A percentile compares a stretch with the other conserved stretches of the same genome.
phyloP scores from a whole-genome alignment of 2,329 filamentous ascomycete species.

The Fusarium cicatricum region DNA sequence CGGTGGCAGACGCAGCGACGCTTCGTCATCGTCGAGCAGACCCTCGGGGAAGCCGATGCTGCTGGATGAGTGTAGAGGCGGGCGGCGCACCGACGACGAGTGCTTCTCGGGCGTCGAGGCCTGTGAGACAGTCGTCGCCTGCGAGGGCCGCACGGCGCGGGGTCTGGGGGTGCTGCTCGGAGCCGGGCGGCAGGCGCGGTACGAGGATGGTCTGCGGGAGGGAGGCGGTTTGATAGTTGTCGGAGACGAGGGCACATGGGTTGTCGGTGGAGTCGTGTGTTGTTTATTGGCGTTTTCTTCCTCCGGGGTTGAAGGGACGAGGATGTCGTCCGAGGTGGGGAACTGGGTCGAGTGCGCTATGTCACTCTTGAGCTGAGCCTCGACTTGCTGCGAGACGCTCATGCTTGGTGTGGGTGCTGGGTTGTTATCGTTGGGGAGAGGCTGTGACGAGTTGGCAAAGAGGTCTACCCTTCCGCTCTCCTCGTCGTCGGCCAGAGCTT shows the following conservation, averaged over 20 bases:
- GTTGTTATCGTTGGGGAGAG: conserved; percentile 8
- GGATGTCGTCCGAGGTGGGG: conserved; percentile 42
- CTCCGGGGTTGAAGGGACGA: conserved; percentile 48
- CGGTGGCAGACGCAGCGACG: conserved; percentile 26
- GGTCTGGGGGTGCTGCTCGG: conserved; percentile 17
- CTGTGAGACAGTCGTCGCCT: conserved; percentile 51
- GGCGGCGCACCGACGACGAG: conserved; percentile 20
- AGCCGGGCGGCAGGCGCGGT: conserved; percentile 30
- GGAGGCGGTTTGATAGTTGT: conserved; percentile 31
- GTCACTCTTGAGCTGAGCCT: conserved; percentile 59
- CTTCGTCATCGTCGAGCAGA: conserved; percentile 35
- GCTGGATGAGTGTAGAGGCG: conserved; percentile 34
- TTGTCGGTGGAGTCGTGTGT: conserved; percentile 22
- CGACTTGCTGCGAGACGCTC: conserved; percentile 61
- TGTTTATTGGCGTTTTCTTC: conserved; percentile 12
- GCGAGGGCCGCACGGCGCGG: conserved; percentile 41
- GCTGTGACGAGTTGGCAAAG: conserved; percentile 32
- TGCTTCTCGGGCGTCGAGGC: conserved; percentile 45
- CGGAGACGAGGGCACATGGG: conserved; percentile 17
- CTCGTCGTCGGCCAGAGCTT: conserved; percentile 18
- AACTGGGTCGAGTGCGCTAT: conserved; percentile 51
- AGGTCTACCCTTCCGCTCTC: conserved; percentile 32
- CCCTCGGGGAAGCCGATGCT: conserved; percentile 38
- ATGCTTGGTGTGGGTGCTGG: conserved; percentile 39
- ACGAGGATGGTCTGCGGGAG: conserved; percentile 21